Base-by-base conservation (phyloP, 805 yeast genomes). In the Kluyveromyces wickerhamii region DNA sequence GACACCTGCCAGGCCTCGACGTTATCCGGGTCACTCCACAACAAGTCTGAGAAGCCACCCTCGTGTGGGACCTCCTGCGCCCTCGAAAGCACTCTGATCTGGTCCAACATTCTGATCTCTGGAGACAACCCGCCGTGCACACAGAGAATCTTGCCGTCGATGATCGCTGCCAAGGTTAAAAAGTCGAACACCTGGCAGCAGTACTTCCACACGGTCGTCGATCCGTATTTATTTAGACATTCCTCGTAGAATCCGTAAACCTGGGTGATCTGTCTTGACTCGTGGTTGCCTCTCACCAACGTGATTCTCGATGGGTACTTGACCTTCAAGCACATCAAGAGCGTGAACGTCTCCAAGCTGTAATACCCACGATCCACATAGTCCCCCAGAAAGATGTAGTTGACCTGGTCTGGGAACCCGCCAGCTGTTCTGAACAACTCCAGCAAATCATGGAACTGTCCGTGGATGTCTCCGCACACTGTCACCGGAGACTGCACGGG, bases 41-140 rank as follows among this genome's bases (percentile, higher is more conserved):
- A 88, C 50, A 89, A 72, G 60, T 89, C 98, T 55, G 96, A 92
- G 59, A 89, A 89, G 2, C 96, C 97, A 48, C 98, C 98, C 63
- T 89, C 98, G 58, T 92, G 97, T 3, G 98, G 98, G 31, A 89
- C 96, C 62, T 89, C 97, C 61, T 89, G 97, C 3, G 97, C 97
- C 52, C 98, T 72, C 35, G 92, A 81, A 38, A 89, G 67, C 13
- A 89, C 97, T 50, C 97, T 70, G 45, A 89, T 87, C 62, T 89
- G 98, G 59, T 89, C 98, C 46, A 89, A 70, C 95, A 92, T 88
- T 57, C 97, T 75, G 43, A 89, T 88, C 60, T 92, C 97, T 2
- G 98, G 98, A 10, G 95, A 84, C 37, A 89, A 69, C 5, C 98
- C 98, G 39, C 98, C 98, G 59, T 89, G 98, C 29, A 92, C 95